Evolutionary conservation across 257 asterid species (phyloP).

Genomic region (Solanum boliviense): DNA sequence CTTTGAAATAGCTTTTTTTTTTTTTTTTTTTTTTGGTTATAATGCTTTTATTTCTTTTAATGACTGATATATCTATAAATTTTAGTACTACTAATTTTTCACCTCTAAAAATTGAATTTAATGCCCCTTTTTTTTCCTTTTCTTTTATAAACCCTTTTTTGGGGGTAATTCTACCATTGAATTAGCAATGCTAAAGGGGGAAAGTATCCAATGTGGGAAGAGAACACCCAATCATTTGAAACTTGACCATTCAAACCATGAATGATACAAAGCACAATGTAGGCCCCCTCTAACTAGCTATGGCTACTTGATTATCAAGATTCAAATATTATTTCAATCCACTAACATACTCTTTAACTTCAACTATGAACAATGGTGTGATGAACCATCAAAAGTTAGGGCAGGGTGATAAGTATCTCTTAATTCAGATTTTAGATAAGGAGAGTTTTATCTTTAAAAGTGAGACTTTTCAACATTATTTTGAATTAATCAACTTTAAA

Average conservation of each 20-base stretch:
- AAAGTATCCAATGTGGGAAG: slow-evolving; percentile 65
- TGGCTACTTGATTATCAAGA: not conserved
- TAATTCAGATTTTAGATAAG: not conserved
- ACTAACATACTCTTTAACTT: not conserved
- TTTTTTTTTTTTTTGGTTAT: too few species aligned
- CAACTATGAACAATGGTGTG: not conserved
- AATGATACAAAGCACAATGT: slow-evolving; percentile 27
- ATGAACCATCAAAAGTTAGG: not conserved
- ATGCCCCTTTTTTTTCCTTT: not conserved
- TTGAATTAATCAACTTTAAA: not conserved
- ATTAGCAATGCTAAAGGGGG: slow-evolving; percentile 3
- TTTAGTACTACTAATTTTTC: not conserved
- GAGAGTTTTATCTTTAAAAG: not conserved
- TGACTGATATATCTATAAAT: too few species aligned
- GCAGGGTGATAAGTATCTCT: not conserved
- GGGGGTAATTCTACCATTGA: not conserved
- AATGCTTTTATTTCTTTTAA: not conserved
- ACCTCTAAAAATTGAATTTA: not conserved
- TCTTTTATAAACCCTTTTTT: not conserved
- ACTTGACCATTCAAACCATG: slow-evolving; percentile 84
- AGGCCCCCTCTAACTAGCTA: slow-evolving; percentile 18
- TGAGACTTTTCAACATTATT: not conserved
- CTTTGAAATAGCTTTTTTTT: too few species aligned
- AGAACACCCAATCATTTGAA: slow-evolving; percentile 53
- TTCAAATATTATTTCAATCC: not conserved